These are phyloP conservation scores for Chamaecyparis obtusa DNA, from an alignment of 75 land plant genomes.

Conservation along the genomic window DNA sequence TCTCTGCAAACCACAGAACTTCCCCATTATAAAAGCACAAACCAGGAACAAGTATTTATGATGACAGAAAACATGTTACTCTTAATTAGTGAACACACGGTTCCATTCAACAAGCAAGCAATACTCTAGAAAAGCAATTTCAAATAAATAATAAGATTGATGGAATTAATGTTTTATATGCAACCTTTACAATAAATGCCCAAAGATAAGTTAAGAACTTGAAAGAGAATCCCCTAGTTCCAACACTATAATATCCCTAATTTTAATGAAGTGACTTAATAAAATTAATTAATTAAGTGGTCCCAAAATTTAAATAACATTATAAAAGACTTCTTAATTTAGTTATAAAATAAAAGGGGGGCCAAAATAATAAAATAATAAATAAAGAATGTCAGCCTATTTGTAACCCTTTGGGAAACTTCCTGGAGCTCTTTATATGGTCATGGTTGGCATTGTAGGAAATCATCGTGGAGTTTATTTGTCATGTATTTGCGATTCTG, in stretches of 20 bases:
- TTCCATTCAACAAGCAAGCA: background rate
- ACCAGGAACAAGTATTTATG: background rate
- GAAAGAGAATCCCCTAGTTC: background rate
- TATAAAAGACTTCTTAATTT: too few relatives aligned
- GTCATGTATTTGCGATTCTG: too few relatives aligned
- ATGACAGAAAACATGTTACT: slow-evolving; percentile 1
- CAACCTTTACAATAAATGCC: background rate
- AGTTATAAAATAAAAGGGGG: too few relatives aligned
- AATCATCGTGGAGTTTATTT: too few relatives aligned
- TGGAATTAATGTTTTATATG: background rate
- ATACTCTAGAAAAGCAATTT: background rate
- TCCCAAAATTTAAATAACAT: too few relatives aligned
- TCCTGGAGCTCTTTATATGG: too few relatives aligned
- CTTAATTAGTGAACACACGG: background rate
- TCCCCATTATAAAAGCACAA: background rate
- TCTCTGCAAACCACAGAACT: slow-evolving; percentile 56
- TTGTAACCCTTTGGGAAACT: too few relatives aligned
- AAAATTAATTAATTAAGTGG: too few relatives aligned
- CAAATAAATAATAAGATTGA: background rate
- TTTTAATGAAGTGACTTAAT: too few relatives aligned
- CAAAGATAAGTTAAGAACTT: background rate
- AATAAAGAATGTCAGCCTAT: too few relatives aligned
- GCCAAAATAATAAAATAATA: too few relatives aligned
- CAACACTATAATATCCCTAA: background rate
- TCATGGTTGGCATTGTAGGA: too few relatives aligned